These are phyloP conservation scores for Phaeophleospora eucalypticola DNA, from an alignment of 2,329 filamentous ascomycete species.

Conservation along the genomic window DNA sequence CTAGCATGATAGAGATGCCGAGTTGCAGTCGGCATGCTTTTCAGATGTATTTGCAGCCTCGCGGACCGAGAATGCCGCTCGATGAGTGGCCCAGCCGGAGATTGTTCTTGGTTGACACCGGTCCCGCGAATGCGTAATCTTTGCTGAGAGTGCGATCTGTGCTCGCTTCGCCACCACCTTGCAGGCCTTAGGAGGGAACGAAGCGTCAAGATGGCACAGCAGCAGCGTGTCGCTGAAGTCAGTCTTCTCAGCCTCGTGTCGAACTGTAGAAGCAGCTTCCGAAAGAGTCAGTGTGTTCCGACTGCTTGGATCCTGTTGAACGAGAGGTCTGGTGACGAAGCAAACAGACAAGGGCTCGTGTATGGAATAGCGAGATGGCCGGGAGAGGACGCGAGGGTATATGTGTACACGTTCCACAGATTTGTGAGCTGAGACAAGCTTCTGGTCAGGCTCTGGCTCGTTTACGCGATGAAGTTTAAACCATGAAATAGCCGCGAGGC, in stretches of 20 bases:
- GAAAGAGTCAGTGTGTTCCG: too few relatives aligned
- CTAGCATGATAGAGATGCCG: conserved; percentile 16
- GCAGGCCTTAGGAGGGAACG: background rate
- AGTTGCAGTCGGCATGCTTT: conserved; percentile 18
- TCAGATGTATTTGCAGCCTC: background rate
- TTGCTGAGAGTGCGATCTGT: background rate
- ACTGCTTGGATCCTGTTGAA: too few relatives aligned
- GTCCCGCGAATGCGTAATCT: background rate
- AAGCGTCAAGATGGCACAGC: background rate
- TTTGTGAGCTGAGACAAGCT: conserved; percentile 18
- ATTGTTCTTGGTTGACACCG: background rate
- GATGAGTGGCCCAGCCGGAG: background rate
- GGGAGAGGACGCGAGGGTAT: conserved; percentile 1
- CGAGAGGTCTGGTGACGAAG: background rate
- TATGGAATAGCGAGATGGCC: background rate
- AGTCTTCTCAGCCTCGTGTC: background rate
- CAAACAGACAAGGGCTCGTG: background rate
- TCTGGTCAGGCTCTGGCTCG: conserved; percentile 10
- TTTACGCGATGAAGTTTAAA: conserved; percentile 4
- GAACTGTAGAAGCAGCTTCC: background rate
- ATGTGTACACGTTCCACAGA: conserved; percentile 1
- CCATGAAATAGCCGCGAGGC: conserved; percentile 1
- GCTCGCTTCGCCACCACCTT: background rate
- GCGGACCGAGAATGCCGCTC: background rate
- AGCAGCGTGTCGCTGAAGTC: background rate